Conservation (phyloP, 768 basidiomycete species). For the Polyporus arcularius region DNA sequence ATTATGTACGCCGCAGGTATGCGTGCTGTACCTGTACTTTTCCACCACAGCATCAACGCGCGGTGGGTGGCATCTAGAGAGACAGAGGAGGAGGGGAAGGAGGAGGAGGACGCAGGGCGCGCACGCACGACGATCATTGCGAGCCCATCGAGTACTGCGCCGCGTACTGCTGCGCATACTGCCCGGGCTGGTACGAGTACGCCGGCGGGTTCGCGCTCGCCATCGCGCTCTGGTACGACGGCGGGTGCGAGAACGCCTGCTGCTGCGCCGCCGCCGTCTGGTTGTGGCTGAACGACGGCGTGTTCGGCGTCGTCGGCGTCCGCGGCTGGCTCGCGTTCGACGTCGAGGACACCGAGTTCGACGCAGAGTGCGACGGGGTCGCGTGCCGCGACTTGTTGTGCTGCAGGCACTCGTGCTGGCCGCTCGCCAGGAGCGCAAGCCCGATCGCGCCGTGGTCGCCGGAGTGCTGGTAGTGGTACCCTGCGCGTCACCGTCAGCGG, state of each 20-base stretch:
- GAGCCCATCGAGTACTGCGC: conserved; percentile 6
- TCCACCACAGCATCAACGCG: neutral
- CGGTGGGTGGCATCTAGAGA: neutral
- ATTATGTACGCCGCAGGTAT: conserved; percentile 15
- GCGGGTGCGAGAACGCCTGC: conserved; percentile 12
- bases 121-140: conserved; percentile 4
- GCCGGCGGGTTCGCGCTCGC: conserved; percentile 12
- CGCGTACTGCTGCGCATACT: conserved; percentile 3
- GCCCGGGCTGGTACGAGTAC: conserved; percentile 12
- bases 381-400: conserved; percentile 29
- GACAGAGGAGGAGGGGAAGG: neutral
- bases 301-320: conserved; percentile 7
- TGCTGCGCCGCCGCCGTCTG: neutral
- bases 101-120: neutral
- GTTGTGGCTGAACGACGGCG: conserved; percentile 7
- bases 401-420: conserved; percentile 59
- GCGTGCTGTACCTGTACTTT: conserved; percentile 15
- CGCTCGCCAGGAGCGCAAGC: conserved; percentile 76
- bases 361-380: conserved; percentile 22
- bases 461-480: conserved; percentile 95
- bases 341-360: conserved; percentile 11
- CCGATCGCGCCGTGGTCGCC: conserved; percentile 95
- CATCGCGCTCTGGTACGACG: conserved; percentile 11
- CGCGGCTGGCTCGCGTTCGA: conserved; percentile 2
- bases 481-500: conserved; percentile 23